These are phyloP conservation scores for Penicillium flavigenum DNA, from an alignment of 495 filamentous ascomycete species.

Conservation along the genomic window DNA sequence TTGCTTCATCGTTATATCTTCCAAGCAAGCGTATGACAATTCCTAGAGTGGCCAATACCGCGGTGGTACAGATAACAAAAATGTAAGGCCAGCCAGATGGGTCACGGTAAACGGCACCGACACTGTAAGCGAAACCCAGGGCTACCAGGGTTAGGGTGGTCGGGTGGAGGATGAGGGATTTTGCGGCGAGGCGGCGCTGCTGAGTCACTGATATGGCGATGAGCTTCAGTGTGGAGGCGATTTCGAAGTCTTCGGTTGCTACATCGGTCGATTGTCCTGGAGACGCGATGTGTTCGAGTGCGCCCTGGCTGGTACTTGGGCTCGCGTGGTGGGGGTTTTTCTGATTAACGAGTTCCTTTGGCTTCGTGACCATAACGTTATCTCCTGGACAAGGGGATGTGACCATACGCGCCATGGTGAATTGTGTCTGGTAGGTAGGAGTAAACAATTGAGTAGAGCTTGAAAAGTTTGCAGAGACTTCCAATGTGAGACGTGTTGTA, in stretches of 20 bases:
- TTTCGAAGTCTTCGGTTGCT: conserved; percentile 12
- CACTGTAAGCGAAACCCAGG: conserved; percentile 35
- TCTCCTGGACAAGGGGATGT: neutral
- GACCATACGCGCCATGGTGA: neutral
- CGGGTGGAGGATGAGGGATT: conserved; percentile 53
- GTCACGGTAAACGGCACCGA: conserved; percentile 42
- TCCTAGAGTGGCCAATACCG: conserved; percentile 46
- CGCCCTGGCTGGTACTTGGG: neutral
- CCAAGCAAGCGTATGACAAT: conserved; percentile 38
- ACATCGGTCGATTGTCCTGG: neutral
- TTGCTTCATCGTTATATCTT: conserved; percentile 53
- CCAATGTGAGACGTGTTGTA: neutral
- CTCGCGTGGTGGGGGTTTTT: neutral
- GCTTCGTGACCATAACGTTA: neutral
- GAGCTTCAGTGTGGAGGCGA: conserved; percentile 47
- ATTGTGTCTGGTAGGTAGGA: neutral
- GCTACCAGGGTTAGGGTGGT: conserved; percentile 39
- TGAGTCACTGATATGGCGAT: conserved; percentile 62
- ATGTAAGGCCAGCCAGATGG: conserved; percentile 18
- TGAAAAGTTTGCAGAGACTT: neutral
- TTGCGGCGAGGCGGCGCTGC: conserved; percentile 57
- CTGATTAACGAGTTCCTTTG: neutral
- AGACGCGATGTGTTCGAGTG: neutral
- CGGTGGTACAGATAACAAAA: conserved; percentile 36
- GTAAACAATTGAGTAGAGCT: no score